A percentile compares a stretch with the other conserved stretches of the same genome.
Evolutionary conservation across 2,329 filamentous ascomycete genomes (phyloP).

Genomic region (Monilinia vaccinii-corymbosi): DNA sequence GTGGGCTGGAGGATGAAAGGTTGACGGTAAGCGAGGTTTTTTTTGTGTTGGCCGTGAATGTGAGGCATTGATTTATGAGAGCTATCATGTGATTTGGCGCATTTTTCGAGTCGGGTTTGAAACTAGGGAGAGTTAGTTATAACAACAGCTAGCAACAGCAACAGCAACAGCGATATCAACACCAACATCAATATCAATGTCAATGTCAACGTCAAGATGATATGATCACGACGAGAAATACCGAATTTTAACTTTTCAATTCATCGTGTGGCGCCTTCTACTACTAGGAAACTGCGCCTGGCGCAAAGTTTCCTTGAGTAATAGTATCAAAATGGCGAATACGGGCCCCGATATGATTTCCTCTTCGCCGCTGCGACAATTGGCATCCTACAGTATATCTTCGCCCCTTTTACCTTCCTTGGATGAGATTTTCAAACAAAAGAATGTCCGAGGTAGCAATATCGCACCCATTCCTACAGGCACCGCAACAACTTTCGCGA

Average conservation of each 20-base stretch:
- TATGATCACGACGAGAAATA: background rate
- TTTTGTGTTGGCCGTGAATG: constrained; percentile 4
- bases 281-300: constrained; percentile 16
- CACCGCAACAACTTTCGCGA: constrained; percentile 34
- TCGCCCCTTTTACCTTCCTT: constrained; percentile 39
- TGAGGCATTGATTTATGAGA: background rate
- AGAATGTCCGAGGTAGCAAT: constrained; percentile 31
- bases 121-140: background rate
- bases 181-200: background rate
- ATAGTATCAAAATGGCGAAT: constrained; percentile 31
- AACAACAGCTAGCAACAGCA: background rate
- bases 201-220: background rate
- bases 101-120: constrained; percentile 1
- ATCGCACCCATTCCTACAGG: constrained; percentile 32
- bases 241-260: constrained; percentile 10
- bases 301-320: constrained; percentile 16
- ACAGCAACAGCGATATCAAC: background rate
- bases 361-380: constrained; percentile 18
- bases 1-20: constrained; percentile 11
- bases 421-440: constrained; percentile 36
- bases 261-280: constrained; percentile 22
- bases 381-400: constrained; percentile 20
- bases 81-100: constrained; percentile 4
- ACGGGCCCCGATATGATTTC: constrained; percentile 27
- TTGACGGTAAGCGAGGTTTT: constrained; percentile 10